Evolutionary conservation across 148 eudicot species (phyloP), one percentile per base, ranked within the genome.

Genomic region (Camellia sinensis): DNA sequence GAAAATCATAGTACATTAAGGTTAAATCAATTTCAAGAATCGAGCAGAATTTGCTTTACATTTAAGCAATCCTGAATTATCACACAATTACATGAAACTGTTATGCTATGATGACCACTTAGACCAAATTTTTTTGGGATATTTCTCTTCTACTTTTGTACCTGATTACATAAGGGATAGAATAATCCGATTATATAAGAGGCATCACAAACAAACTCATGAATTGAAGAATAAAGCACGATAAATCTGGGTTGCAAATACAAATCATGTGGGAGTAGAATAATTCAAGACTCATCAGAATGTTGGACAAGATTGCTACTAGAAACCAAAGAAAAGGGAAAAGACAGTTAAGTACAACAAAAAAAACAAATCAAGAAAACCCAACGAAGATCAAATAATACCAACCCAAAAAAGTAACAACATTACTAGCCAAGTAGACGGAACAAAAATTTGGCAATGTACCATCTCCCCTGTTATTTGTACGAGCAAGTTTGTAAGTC

Each of bases 401-500:
- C 2, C 10, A 7, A 53, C 10, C 7, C 3, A 6, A 53, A 7
- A 9, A 53, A 53, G 0, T 14, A 70, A 56, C 43, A 70, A 15
- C 40, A 46, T 14, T 70, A 70, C 4, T 3, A 19, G 56, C 37
- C 44, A 46, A 46, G 46, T 4, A 70, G 22, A 69, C 18, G 13
- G 40, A 45, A 69, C 37, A 48, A 19, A 46, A 48, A n/a, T 53
- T 46, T 52, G 43, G 52, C 44, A 72, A 72, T 11, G 19, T 84
- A 88, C 91, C 91, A 85, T 88, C 91, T 48, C 91, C 91, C 14
- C 89, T 84, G 71, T 85, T 86, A 77, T 88, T 84, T 48, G 91
- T 86, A 41, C 91, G 87, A 48, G 86, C 86, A 67, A 88, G 88
- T 85, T 73, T 87, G 83, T 79, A 85, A 60, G 81, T 89, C 50